Evolutionary conservation across 257 asterid genomes (phyloP).

Genomic region (Solanum okadae): DNA sequence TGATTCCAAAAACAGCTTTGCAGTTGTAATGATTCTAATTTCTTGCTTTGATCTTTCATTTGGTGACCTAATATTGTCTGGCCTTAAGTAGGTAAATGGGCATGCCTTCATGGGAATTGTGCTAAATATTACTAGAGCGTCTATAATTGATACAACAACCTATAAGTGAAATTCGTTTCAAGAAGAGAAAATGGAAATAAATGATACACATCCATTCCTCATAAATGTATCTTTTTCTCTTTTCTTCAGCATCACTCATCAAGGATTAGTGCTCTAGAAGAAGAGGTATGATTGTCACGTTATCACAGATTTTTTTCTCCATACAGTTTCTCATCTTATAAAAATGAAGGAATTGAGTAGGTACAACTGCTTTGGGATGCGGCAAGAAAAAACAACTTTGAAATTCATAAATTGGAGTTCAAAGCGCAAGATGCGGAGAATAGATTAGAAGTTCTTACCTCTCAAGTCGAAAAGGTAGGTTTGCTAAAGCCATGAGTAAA

Average conservation of each 20-base stretch:
- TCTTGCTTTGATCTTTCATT: neutral
- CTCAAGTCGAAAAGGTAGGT: constrained; percentile 49
- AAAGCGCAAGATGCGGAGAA: constrained; percentile 52
- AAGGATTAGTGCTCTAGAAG: constrained; percentile 13
- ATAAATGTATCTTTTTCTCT: neutral
- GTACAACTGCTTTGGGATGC: constrained; percentile 64
- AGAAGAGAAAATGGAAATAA: neutral
- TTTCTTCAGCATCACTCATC: neutral
- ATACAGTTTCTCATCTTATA: neutral
- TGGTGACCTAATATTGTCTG: neutral
- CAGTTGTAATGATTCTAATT: neutral
- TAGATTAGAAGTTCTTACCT: constrained; percentile 26
- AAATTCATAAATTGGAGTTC: constrained; percentile 45
- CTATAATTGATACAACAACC: neutral
- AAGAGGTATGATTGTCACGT: constrained; percentile 35
- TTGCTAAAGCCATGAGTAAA: neutral
- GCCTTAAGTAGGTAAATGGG: neutral
- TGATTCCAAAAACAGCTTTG: neutral
- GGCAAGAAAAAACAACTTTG: constrained; percentile 61
- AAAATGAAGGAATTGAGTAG: constrained; percentile 23
- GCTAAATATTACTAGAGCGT: neutral
- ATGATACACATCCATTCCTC: neutral
- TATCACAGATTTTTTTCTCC: neutral
- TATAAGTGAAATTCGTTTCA: neutral
- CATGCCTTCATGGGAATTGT: neutral